Conservation (phyloP, 2,329 filamentous ascomycete genomes). For the Gliomastix tumulicola region DNA sequence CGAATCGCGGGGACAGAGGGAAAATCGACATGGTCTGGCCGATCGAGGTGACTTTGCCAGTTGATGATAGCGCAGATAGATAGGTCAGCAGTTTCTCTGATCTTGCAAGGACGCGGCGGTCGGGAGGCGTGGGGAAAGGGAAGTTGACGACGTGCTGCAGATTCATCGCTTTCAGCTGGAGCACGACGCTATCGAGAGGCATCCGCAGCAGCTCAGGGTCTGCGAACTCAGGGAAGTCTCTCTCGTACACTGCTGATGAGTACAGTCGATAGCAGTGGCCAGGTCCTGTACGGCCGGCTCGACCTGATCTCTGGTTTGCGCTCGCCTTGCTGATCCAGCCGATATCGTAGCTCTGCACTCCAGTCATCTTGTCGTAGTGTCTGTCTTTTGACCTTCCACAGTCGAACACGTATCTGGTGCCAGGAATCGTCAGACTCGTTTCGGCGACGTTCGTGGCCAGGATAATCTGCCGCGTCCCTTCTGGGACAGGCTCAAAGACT, state of each 20-base stretch:
- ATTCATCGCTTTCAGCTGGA: constrained; percentile 93
- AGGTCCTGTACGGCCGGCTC: constrained; percentile 90
- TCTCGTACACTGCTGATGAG: constrained; percentile 88
- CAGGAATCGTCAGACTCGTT: constrained; percentile 93
- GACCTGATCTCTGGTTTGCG: constrained; percentile 83
- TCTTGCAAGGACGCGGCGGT: constrained; percentile 65
- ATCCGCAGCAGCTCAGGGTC: constrained; percentile 86
- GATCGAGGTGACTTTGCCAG: constrained; percentile 69
- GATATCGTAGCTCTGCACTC: constrained; percentile 92
- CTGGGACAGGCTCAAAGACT: constrained; percentile 80
- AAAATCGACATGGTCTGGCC: constrained; percentile 83
- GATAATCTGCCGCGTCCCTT: constrained; percentile 77
- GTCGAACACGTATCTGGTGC: constrained; percentile 92
- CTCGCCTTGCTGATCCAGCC: constrained; percentile 98
- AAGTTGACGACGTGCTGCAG: constrained; percentile 88
- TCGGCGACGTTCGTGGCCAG: constrained; percentile 95
- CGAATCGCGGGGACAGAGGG: constrained; percentile 82
- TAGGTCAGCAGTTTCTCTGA: constrained; percentile 84
- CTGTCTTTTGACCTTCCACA: constrained; percentile 89
- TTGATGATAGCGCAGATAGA: constrained; percentile 67
- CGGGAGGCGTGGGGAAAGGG: constrained; percentile 88
- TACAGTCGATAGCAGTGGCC: constrained; percentile 95
- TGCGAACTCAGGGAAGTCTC: constrained; percentile 79
- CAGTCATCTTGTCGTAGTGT: constrained; percentile 78
- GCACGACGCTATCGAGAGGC: constrained; percentile 84